Conservation (phyloP, 2,329 filamentous ascomycete species). For the Colletotrichum sp. region DNA sequence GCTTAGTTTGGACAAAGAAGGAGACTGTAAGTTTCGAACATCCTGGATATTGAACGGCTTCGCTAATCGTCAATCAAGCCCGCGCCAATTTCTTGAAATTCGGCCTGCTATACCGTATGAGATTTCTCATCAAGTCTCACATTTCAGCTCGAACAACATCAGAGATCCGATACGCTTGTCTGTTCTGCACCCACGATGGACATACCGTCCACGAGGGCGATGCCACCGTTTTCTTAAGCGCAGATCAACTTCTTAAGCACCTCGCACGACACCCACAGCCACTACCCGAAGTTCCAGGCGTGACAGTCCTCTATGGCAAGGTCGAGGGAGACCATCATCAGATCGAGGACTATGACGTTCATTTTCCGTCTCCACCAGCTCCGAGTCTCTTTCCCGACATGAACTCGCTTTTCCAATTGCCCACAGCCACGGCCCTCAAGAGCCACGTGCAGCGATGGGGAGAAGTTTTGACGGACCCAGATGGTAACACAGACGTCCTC, state of each 20-base stretch:
- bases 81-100: constrained; percentile 36
- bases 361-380: constrained; percentile 36
- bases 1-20: constrained; percentile 32
- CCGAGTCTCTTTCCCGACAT: constrained; percentile 25
- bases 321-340: constrained; percentile 28
- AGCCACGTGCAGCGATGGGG: constrained; percentile 40
- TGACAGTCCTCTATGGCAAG: constrained; percentile 38
- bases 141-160: constrained; percentile 34
- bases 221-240: constrained; percentile 43
- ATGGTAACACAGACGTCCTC: constrained; percentile 38
- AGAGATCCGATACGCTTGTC: constrained; percentile 42
- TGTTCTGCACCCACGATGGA: constrained; percentile 41
- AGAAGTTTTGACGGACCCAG: constrained; percentile 35
- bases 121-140: constrained; percentile 49
- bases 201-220: constrained; percentile 41
- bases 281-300: constrained; percentile 38
- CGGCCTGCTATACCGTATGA: constrained; percentile 42
- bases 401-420: constrained; percentile 27
- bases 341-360: constrained; percentile 39
- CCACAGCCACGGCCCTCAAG: constrained; percentile 37
- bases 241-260: constrained; percentile 42
- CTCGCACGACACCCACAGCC: constrained; percentile 45
- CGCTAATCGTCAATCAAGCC: constrained; percentile 25
- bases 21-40: constrained; percentile 26
- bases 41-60: accelerated